Conservation (phyloP, 495 filamentous ascomycete genomes). For the Chaetomidium leptoderma region DNA sequence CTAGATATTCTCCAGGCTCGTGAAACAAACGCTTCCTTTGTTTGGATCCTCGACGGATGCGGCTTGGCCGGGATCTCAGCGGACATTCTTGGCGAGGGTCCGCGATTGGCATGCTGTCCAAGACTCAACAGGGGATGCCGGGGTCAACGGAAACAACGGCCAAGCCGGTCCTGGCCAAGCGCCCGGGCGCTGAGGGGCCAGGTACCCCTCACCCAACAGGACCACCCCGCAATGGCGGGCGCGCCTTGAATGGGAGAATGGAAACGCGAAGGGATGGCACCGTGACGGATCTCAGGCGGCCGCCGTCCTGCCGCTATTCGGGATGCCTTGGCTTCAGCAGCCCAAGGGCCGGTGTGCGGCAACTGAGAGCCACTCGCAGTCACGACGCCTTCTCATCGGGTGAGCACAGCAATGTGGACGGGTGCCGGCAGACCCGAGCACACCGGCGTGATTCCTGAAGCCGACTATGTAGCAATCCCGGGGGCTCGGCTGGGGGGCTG, state of each 20-base stretch:
- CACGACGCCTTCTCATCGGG: conserved; percentile 4
- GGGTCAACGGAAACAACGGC: conserved; percentile 22
- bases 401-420: conserved; percentile 11
- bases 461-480: neutral
- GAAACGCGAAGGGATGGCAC: neutral
- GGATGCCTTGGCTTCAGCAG: neutral
- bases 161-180: neutral
- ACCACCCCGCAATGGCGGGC: conserved; percentile 21
- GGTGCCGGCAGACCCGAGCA: conserved; percentile 21
- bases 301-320: neutral
- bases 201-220: conserved; percentile 17
- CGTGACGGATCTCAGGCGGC: no score
- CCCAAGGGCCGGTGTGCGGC: conserved; percentile 5
- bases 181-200: neutral
- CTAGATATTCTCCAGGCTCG: neutral
- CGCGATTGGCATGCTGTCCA: conserved; percentile 17
- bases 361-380: neutral
- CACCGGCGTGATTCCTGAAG: neutral
- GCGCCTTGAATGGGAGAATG: neutral
- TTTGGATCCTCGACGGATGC: neutral
- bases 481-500: neutral
- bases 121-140: conserved; percentile 23
- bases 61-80: conserved; percentile 14
- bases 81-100: conserved; percentile 8
- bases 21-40: conserved; percentile 13